Percentiles rank a stretch among this genome's conserved stretches.
Evolutionary conservation across 2,329 filamentous ascomycete species (phyloP).

Genomic region (Aspergillus brasiliensis): DNA sequence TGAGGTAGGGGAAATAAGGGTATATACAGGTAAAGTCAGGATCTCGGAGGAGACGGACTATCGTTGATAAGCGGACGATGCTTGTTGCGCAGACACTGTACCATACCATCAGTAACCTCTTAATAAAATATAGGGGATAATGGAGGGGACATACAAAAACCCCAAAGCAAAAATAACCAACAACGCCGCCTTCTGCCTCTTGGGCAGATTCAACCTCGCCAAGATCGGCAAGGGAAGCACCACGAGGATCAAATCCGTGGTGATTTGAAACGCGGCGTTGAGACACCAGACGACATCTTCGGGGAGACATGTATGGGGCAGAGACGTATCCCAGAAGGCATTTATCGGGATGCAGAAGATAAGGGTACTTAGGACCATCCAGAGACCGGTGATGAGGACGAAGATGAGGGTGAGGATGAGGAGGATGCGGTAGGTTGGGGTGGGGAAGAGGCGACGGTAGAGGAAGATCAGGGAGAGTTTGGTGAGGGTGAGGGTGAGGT

Average conservation of each 20-base stretch:
- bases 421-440: slow-evolving; percentile 21
- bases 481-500: slow-evolving; percentile 32
- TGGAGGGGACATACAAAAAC: slow-evolving; percentile 27
- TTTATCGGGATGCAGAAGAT: slow-evolving; percentile 30
- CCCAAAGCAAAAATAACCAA: slow-evolving; percentile 33
- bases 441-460: slow-evolving; percentile 35
- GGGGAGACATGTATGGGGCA: slow-evolving; percentile 23
- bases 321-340: slow-evolving; percentile 25
- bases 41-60: slow-evolving; percentile 22
- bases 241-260: slow-evolving; percentile 28
- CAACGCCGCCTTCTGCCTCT: slow-evolving; percentile 26
- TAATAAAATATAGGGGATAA: not conserved
- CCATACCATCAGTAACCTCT: not conserved
- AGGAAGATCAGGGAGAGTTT: slow-evolving; percentile 37
- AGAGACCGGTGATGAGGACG: slow-evolving; percentile 27
- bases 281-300: slow-evolving; percentile 27
- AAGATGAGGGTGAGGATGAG: slow-evolving; percentile 21
- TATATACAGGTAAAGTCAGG: slow-evolving; percentile 26
- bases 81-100: slow-evolving; percentile 33
- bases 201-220: slow-evolving; percentile 24
- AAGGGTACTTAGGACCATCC: slow-evolving; percentile 31
- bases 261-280: slow-evolving; percentile 33
- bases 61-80: slow-evolving; percentile 20
- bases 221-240: slow-evolving; percentile 31
- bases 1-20: not conserved